phyloP scores from a whole-genome alignment of 1,139 yeast species.

The Yamadazyma oceani region DNA sequence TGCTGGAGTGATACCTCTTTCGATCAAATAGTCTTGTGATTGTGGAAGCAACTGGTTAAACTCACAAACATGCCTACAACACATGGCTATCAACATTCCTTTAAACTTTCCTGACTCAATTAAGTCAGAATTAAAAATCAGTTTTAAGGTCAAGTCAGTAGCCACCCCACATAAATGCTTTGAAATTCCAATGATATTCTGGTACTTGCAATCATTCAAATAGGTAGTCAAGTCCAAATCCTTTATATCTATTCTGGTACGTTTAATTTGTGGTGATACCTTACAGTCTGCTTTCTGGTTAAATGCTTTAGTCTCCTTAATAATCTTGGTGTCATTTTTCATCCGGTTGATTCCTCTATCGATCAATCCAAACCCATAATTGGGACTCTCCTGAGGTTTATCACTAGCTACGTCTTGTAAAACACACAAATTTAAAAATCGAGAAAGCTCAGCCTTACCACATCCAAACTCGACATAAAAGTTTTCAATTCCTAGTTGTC shows the following conservation, averaged over 20 bases:
- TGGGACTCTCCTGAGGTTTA: background rate
- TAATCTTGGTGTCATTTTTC: slow-evolving; percentile 73
- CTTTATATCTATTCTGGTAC: slow-evolving; percentile 76
- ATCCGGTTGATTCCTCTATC: slow-evolving; percentile 79
- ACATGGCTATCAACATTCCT: slow-evolving; percentile 85
- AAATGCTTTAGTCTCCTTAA: slow-evolving; percentile 46
- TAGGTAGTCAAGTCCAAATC: slow-evolving; percentile 59
- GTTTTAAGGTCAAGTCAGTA: slow-evolving; percentile 77
- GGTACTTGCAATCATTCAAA: slow-evolving; percentile 25
- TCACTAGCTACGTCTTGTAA: slow-evolving; percentile 12
- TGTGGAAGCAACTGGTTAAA: slow-evolving; percentile 52
- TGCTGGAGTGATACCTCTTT: slow-evolving; percentile 28
- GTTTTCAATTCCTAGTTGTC: slow-evolving; percentile 35
- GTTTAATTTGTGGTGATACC: slow-evolving; percentile 37
- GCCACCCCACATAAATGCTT: slow-evolving; percentile 95
- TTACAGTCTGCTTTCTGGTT: slow-evolving; percentile 11
- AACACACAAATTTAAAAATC: slow-evolving; percentile 60
- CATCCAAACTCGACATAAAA: slow-evolving; percentile 82
- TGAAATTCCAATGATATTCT: slow-evolving; percentile 60
- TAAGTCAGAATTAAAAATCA: slow-evolving; percentile 50
- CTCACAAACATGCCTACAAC: slow-evolving; percentile 86
- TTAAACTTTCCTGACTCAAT: slow-evolving; percentile 23
- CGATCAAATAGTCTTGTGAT: slow-evolving; percentile 42
- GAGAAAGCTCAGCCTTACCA: slow-evolving; percentile 81
- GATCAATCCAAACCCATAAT: slow-evolving; percentile 57